Conservation (phyloP, 129 eudicot species). For the Flaveria bidentis region DNA sequence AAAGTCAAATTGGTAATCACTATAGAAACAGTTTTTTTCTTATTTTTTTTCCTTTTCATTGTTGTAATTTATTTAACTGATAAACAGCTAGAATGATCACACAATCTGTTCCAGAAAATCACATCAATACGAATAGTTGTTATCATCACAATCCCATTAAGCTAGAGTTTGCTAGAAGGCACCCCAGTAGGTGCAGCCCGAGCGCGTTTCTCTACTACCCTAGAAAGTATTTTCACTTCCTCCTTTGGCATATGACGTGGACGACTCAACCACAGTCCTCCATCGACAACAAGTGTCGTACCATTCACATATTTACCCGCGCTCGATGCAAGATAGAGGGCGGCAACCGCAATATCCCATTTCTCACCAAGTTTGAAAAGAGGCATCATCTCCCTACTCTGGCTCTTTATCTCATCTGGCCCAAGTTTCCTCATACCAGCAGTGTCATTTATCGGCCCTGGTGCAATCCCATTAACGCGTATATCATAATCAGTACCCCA, state of each 20-base stretch:
- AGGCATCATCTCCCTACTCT: constrained; percentile 51
- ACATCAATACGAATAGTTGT: constrained; percentile 9
- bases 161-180: constrained; percentile 83
- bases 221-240: constrained; percentile 75
- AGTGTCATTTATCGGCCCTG: constrained; percentile 89
- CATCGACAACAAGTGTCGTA: constrained; percentile 64
- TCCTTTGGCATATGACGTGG: constrained; percentile 86
- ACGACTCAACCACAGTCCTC: constrained; percentile 83
- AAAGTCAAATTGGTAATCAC: neutral
- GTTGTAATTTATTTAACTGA: neutral
- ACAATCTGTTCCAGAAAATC: neutral
- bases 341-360: constrained; percentile 95
- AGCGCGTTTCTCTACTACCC: constrained; percentile 66
- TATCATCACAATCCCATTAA: neutral
- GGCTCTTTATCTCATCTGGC: constrained; percentile 62
- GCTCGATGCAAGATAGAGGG: constrained; percentile 84
- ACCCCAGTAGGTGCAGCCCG: constrained; percentile 72
- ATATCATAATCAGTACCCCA: constrained; percentile 98
- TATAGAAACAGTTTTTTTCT: neutral
- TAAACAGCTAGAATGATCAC: constrained; percentile 1
- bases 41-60: neutral
- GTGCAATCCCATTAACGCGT: constrained; percentile 95
- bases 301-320: constrained; percentile 95
- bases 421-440: constrained; percentile 84
- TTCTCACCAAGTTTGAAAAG: constrained; percentile 84